phyloP scores from a whole-genome alignment of 192 early-diverging fungal species.

The Linnemannia zychae region DNA sequence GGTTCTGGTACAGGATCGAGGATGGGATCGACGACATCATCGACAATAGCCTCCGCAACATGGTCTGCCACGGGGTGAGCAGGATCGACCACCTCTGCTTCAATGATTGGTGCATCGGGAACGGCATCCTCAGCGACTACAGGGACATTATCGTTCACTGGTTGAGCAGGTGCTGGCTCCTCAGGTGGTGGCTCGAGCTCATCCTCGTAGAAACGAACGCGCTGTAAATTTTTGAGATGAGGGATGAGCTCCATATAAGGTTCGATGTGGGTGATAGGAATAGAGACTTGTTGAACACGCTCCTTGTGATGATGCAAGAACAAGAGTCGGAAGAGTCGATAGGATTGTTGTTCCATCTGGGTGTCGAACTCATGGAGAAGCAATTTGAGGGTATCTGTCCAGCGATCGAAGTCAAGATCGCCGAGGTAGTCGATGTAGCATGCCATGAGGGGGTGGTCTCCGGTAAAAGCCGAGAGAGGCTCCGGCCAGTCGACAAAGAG shows the following conservation, averaged over 20 bases:
- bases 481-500: conserved; percentile 38
- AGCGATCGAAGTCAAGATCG: conserved; percentile 31
- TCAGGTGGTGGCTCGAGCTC: conserved; percentile 2
- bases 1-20: not conserved
- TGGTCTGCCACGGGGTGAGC: not conserved
- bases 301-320: conserved; percentile 39
- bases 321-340: conserved; percentile 26
- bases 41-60: not conserved
- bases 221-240: conserved; percentile 16
- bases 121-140: not conserved
- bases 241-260: conserved; percentile 18
- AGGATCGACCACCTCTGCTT: not conserved
- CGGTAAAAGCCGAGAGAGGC: conserved; percentile 18
- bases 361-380: conserved; percentile 20
- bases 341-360: conserved; percentile 6
- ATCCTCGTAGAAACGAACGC: conserved; percentile 35
- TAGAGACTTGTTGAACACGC: conserved; percentile 12
- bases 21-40: not conserved
- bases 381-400: conserved; percentile 21
- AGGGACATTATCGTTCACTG: not conserved
- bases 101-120: not conserved
- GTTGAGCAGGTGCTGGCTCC: not conserved
- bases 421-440: conserved; percentile 30
- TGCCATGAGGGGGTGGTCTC: conserved; percentile 7
- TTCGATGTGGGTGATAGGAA: conserved; percentile 39